Conservation (phyloP, 495 filamentous ascomycete genomes). For the Penicillium verhagenii region DNA sequence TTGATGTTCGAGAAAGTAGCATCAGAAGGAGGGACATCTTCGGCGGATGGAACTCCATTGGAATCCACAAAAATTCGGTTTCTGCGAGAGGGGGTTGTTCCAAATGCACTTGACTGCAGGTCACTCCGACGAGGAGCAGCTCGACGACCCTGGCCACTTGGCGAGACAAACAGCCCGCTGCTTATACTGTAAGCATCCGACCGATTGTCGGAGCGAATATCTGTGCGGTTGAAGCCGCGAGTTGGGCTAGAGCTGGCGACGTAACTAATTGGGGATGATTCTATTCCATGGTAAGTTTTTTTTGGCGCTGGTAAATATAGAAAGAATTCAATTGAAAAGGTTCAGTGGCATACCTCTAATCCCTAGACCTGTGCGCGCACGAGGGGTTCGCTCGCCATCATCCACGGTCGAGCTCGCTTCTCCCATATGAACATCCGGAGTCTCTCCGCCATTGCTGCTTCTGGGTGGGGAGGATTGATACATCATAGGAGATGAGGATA, state of each 20-base stretch:
- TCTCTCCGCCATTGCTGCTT: slow-evolving; percentile 55
- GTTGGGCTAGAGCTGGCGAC: slow-evolving; percentile 82
- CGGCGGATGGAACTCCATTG: slow-evolving; percentile 66
- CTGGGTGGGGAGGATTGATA: slow-evolving; percentile 74
- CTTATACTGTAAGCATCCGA: slow-evolving; percentile 72
- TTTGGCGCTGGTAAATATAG: neutral
- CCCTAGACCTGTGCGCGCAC: slow-evolving; percentile 57
- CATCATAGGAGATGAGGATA: slow-evolving; percentile 79
- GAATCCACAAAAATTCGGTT: slow-evolving; percentile 80
- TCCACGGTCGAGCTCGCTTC: slow-evolving; percentile 60
- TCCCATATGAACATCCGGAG: slow-evolving; percentile 49
- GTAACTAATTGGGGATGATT: slow-evolving; percentile 89
- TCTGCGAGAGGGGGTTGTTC: slow-evolving; percentile 61
- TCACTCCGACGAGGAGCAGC: slow-evolving; percentile 66
- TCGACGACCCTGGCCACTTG: slow-evolving; percentile 49
- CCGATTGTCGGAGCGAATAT: slow-evolving; percentile 50
- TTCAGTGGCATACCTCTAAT: slow-evolving; percentile 61
- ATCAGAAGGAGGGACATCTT: slow-evolving; percentile 61
- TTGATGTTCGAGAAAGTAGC: slow-evolving; percentile 87
- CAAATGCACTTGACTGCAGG: slow-evolving; percentile 73
- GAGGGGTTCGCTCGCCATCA: slow-evolving; percentile 70
- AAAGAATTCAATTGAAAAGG: neutral
- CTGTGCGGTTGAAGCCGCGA: slow-evolving; percentile 39
- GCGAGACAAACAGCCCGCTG: slow-evolving; percentile 81
- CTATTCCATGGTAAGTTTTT: slow-evolving; percentile 39